These are phyloP conservation scores for Aspergillus cavernicola DNA, from an alignment of 495 filamentous ascomycete genomes.

Conservation along the genomic window DNA sequence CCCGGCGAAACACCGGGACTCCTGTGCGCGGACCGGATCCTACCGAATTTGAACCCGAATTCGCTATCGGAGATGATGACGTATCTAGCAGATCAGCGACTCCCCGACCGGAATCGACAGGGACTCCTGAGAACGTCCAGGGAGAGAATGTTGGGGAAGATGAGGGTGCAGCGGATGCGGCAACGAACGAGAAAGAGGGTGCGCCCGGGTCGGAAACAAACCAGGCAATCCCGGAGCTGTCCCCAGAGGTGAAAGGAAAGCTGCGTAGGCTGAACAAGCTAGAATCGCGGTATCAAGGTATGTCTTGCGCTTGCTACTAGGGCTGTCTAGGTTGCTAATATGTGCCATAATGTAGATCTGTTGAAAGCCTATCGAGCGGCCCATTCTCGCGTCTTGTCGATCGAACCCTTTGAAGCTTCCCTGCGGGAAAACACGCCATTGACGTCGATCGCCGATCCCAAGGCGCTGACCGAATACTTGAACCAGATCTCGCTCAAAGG, in stretches of 20 bases:
- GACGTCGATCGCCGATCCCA: constrained; percentile 80
- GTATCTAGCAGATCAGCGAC: constrained; percentile 54
- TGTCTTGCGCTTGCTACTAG: constrained; percentile 10
- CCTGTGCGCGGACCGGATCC: constrained; percentile 66
- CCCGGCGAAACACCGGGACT: constrained; percentile 49
- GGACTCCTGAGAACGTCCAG: constrained; percentile 22
- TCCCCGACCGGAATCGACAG: constrained; percentile 38
- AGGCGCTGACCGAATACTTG: constrained; percentile 87
- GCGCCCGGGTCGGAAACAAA: constrained; percentile 17
- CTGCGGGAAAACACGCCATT: constrained; percentile 89
- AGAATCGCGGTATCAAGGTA: constrained; percentile 84
- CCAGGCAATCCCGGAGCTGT: constrained; percentile 53
- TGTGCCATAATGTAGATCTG: constrained; percentile 55
- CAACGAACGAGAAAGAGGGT: constrained; percentile 22
- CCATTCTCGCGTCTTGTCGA: constrained; percentile 75
- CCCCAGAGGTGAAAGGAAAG: constrained; percentile 64
- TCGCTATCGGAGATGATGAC: constrained; percentile 76
- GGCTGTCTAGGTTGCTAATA: background rate
- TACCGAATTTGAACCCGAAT: constrained; percentile 76
- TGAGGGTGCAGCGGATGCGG: constrained; percentile 19
- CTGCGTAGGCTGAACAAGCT: constrained; percentile 78
- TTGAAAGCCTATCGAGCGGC: constrained; percentile 87
- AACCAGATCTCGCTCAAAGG: constrained; percentile 80
- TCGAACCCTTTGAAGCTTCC: constrained; percentile 89
- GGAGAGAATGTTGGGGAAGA: constrained; percentile 31